Evolutionary conservation across 192 early-diverging fungal genomes (phyloP), one percentile per base, ranked within the genome.

Genomic region (Entrophospora sp.): DNA sequence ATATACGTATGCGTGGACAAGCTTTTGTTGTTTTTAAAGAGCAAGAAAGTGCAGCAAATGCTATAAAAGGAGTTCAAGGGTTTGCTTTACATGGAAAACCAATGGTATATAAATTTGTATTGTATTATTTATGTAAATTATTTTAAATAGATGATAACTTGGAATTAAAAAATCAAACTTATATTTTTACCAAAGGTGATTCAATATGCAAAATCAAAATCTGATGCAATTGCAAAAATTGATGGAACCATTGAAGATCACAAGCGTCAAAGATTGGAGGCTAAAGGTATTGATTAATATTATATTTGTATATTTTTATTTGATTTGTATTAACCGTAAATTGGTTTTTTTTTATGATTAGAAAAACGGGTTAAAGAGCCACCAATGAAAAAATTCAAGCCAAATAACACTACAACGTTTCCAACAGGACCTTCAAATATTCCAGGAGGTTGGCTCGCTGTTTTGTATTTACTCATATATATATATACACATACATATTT

Each of bases 1-100:
- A 90, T 75, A 80, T 96, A 61, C 78, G 83, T 57, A 87, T 92
- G 82, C 83, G 92, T 61, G 96, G 96, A 16, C 96, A 99, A 70
- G 96, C 95, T 0, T 99, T 95, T 76, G 80, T 99, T 1, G 85
- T 85, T 0, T 97, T 91, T 71, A 81, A 85, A 61, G 72, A 85
- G 24, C 64, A 74, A 30, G 92, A 92, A 46, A 65, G 76, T 35
- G 93, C 95, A 1, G 69, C 73, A 25, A 87, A 82, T 45, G 94
- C 96, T 2, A 71, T 93, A 55, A 76, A 83, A 66, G 91, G 92
- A 69, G 80, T 93, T 5, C 89, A 99, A 60, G 87, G 88, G 2
- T 91, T 91, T 67, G 76, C 86, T 28, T 75, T 99, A 35, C 91
- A 89, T 62, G 85, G 77, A 30, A 88, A 93, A 59, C 91, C 91